Conservation (phyloP, 768 basidiomycete genomes). For the Nevesoporus exiguus region DNA sequence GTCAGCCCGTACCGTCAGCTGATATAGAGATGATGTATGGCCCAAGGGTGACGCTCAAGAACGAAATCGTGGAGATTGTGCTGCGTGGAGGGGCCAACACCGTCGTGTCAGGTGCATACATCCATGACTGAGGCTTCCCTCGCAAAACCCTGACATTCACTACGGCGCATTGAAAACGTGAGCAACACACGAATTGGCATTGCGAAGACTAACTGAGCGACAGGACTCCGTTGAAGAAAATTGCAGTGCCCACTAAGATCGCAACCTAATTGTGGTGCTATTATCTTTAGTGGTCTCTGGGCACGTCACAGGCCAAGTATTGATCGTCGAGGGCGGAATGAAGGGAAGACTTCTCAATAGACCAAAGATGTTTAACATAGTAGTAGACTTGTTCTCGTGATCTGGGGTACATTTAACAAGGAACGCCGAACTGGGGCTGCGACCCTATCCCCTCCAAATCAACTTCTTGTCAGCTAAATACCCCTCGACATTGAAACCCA, state of each 20-base stretch:
- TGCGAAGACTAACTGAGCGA: neutral
- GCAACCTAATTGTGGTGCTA: conserved; percentile 59
- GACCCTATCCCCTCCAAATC: conserved; percentile 13
- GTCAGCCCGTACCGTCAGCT: too few species aligned
- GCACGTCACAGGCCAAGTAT: conserved; percentile 62
- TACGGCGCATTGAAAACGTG: conserved; percentile 67
- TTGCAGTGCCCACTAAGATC: conserved; percentile 59
- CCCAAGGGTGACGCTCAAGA: too few species aligned
- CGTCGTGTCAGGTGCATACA: too few species aligned
- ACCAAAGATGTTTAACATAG: conserved; percentile 28
- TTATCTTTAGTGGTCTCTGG: conserved; percentile 60
- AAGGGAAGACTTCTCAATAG: conserved; percentile 55
- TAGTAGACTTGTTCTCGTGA: neutral
- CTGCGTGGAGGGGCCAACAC: too few species aligned
- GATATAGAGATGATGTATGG: neutral
- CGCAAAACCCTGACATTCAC: conserved; percentile 44
- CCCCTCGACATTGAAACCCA: conserved; percentile 45
- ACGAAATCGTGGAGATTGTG: too few species aligned
- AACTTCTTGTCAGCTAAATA: conserved; percentile 31
- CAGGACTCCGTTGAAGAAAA: conserved; percentile 66
- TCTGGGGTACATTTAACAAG: neutral
- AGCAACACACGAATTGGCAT: conserved; percentile 14
- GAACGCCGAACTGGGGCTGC: too few species aligned
- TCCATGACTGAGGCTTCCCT: too few species aligned
- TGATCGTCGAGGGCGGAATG: conserved; percentile 55